phyloP scores from a whole-genome alignment of 257 asterid species.

The Solanum paucissectum region DNA sequence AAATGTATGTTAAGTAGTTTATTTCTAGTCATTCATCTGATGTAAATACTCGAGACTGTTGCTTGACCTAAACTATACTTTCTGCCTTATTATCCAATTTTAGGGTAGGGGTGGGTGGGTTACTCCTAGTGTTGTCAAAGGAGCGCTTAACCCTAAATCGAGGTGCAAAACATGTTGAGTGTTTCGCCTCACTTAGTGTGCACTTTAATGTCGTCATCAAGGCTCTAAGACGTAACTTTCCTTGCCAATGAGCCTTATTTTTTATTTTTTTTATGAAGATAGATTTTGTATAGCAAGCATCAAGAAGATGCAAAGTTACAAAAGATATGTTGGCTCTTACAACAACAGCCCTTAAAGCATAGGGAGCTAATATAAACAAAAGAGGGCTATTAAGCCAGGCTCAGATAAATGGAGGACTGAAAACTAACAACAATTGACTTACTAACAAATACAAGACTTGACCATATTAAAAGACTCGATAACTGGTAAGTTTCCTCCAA shows the following conservation, averaged over 20 bases:
- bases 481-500: neutral
- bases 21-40: neutral
- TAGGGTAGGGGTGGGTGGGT: neutral
- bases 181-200: neutral
- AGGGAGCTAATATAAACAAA: neutral
- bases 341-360: neutral
- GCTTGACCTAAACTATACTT: neutral
- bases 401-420: neutral
- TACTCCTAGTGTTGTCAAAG: neutral
- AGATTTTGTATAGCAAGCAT: neutral
- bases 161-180: neutral
- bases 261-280: neutral
- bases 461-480: neutral
- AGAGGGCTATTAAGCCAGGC: neutral
- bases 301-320: neutral
- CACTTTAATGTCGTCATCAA: neutral
- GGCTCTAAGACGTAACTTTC: neutral
- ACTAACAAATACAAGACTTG: neutral
- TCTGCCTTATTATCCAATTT: neutral
- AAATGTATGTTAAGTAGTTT: neutral
- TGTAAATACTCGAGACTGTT: neutral
- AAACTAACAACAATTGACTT: neutral
- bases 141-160: neutral
- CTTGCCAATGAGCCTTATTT: neutral
- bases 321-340: neutral